Base-by-base conservation (phyloP, 306 rosid species). In the Castanea sativa region DNA sequence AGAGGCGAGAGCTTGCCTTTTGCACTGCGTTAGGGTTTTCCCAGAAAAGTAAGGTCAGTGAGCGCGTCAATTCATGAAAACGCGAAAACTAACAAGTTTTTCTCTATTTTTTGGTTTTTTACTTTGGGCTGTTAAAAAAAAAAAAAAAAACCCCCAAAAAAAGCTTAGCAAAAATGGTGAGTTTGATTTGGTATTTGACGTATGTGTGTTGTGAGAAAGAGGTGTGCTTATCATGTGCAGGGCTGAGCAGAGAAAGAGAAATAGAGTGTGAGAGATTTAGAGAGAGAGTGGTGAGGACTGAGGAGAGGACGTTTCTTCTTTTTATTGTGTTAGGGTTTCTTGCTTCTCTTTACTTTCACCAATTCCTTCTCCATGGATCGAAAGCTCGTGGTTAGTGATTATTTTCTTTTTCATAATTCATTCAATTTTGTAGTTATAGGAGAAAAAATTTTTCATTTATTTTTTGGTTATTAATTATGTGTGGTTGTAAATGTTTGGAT, bases 201-300 rank as follows among this genome's bases (percentile, higher is more conserved):
- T 69, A 71, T 87, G 77, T 92, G 96, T 88, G 97, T 92, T 88
- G 97, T 92, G 96, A 92, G 97, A 92, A 85, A 89, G 96, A 88
- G 92, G 88, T 89, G 92, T 86, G 86, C 88, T 89, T 90, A 85
- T 90, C 87, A 75, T 93, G 92, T 93, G 97, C 98, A 93, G 98
- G 98, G 45, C 45, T 41, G 80, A 56, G 80, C 92, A 68, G 72
- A 49, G 53, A 49, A 49, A 68, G 72, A 49, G 53, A 49, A 49
- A 68, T 49, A 68, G 97, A 88, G 93, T 86, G 94, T 90, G 97
- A 86, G 91, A 91, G 87, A 85, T 87, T 91, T 73, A 92, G 94
- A 85, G 96, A 82, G 94, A 81, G 94, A 83, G 89, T 70, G 83
- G 86, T 85, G 86, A 89, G 89, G 77, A 80, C 90, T 67, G 67